Conservation (phyloP, 768 basidiomycete genomes). For the Chalciporus chontae region DNA sequence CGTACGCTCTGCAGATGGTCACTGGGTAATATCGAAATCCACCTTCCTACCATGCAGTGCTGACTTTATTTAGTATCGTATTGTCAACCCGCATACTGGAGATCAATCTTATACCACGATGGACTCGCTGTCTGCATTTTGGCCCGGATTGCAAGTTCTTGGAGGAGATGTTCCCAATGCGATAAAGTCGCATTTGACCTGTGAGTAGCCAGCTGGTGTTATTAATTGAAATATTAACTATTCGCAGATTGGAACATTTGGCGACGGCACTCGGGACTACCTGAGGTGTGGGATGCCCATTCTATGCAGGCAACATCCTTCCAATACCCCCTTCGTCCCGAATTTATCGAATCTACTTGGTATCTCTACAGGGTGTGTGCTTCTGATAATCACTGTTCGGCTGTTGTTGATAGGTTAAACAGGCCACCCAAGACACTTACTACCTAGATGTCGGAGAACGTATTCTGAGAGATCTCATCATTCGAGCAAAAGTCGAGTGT, state of each 20-base stretch:
- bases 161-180: constrained; percentile 86
- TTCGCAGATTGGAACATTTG: constrained; percentile 86
- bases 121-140: constrained; percentile 96
- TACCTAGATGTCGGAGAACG: constrained; percentile 91
- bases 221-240: not conserved
- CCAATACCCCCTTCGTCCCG: constrained; percentile 82
- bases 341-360: constrained; percentile 96
- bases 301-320: constrained; percentile 66
- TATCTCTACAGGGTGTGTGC: constrained; percentile 79
- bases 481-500: constrained; percentile 78
- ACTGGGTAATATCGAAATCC: constrained; percentile 56
- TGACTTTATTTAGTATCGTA: constrained; percentile 61
- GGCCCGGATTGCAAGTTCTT: constrained; percentile 93
- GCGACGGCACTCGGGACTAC: constrained; percentile 81
- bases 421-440: constrained; percentile 91
- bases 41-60: not conserved
- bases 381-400: not conserved
- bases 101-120: constrained; percentile 72
- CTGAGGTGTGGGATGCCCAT: constrained; percentile 88
- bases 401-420: constrained; percentile 5
- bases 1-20: constrained; percentile 76
- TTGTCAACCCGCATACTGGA: constrained; percentile 76
- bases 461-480: constrained; percentile 69
- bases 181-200: constrained; percentile 87
- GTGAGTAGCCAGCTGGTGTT: constrained; percentile 40